Conservation (phyloP, 495 filamentous ascomycete species). For the Bryoglossum gracile region DNA sequence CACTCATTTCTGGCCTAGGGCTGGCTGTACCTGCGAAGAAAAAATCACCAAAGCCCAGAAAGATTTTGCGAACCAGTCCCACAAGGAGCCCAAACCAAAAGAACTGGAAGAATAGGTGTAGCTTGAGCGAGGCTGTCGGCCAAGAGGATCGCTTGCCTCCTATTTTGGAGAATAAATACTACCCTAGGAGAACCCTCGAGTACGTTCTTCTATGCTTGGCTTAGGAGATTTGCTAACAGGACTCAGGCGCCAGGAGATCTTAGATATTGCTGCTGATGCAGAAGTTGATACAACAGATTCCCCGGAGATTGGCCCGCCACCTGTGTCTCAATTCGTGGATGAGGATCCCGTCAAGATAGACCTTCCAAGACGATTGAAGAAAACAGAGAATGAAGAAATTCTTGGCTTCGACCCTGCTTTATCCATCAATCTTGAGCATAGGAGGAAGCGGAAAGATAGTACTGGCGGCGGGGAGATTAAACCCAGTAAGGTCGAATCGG, state of each 20-base stretch:
- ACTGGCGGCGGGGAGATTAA: slow-evolving; percentile 11
- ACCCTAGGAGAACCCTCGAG: slow-evolving; percentile 67
- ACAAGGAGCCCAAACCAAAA: slow-evolving; percentile 37
- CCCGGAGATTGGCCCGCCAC: slow-evolving; percentile 59
- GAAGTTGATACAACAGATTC: slow-evolving; percentile 47
- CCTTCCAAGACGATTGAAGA: slow-evolving; percentile 24
- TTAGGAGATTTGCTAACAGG: slow-evolving; percentile 21
- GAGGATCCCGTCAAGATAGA: slow-evolving; percentile 55
- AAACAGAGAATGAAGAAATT: slow-evolving; percentile 15
- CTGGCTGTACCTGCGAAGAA: slow-evolving; percentile 23
- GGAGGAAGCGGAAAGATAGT: slow-evolving; percentile 44
- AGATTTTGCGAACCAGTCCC: slow-evolving; percentile 25
- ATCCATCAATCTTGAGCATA: slow-evolving; percentile 42
- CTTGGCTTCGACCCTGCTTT: slow-evolving; percentile 23
- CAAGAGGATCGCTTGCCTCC: slow-evolving; percentile 67
- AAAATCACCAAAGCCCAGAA: slow-evolving; percentile 26
- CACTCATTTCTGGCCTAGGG: slow-evolving; percentile 52
- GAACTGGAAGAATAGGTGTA: slow-evolving; percentile 38
- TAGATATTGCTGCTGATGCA: slow-evolving; percentile 28
- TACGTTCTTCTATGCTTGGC: slow-evolving; percentile 28
- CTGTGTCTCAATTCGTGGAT: slow-evolving; percentile 55
- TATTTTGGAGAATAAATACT: slow-evolving; percentile 77
- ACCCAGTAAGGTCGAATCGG: neutral
- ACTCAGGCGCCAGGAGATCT: slow-evolving; percentile 36
- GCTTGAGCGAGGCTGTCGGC: slow-evolving; percentile 38